Evolutionary conservation across 768 basidiomycete species (phyloP).

Genomic region (Flagelloscypha sp.): DNA sequence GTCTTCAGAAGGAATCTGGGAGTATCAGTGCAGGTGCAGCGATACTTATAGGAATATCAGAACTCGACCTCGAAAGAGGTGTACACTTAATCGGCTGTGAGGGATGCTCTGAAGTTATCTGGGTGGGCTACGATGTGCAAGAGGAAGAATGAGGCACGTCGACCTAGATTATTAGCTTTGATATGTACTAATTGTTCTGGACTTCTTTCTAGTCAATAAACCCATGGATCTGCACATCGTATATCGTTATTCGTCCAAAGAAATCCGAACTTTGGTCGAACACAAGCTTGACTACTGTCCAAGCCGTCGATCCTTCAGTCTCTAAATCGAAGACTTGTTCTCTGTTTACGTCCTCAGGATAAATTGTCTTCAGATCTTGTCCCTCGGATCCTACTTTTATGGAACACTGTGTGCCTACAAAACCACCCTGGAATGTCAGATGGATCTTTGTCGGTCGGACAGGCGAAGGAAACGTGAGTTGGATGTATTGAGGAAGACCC

Average conservation of each 20-base stretch:
- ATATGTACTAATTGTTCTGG: no score
- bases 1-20: constrained; percentile 36
- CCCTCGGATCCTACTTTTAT: constrained; percentile 31
- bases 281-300: constrained; percentile 48
- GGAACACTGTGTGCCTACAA: constrained; percentile 62
- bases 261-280: constrained; percentile 83
- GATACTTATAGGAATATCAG: constrained; percentile 52
- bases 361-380: constrained; percentile 29
- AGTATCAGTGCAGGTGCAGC: constrained; percentile 66
- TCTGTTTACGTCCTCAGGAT: constrained; percentile 75
- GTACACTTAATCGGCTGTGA: constrained; percentile 64
- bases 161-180: no score
- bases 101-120: constrained; percentile 74
- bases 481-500: constrained; percentile 74
- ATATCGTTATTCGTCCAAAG: constrained; percentile 72
- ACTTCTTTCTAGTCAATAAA: background rate
- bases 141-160: constrained; percentile 21
- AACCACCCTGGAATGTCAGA: constrained; percentile 81
- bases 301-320: constrained; percentile 24
- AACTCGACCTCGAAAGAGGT: constrained; percentile 57
- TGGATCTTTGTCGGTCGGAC: constrained; percentile 50
- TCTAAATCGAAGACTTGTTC: constrained; percentile 56
- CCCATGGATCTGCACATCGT: constrained; percentile 43
- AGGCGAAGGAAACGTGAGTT: constrained; percentile 45
- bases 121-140: constrained; percentile 72